Base-by-base conservation (phyloP, 106 monocot genomes). In the Hemerocallis citrina region DNA sequence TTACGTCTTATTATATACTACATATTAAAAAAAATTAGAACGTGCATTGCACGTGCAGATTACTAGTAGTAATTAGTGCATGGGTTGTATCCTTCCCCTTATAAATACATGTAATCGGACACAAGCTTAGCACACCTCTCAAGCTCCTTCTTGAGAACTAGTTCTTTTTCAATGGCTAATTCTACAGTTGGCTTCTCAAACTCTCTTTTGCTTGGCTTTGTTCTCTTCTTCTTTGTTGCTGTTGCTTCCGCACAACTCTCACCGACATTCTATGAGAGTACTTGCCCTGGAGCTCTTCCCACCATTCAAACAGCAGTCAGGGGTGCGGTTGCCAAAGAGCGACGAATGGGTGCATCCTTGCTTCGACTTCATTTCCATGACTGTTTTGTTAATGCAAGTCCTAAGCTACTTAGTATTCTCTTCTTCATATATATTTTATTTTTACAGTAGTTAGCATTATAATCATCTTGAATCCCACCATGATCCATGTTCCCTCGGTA, bases 331-430 rank as follows among this genome's bases (percentile, higher is more conserved):
- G 59, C 46, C 0, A 72, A 63, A 24, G 84, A 85, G 44, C 34
- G 25, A 24, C 75, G 79, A 51, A 67, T 66, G 67, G 66, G 65
- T 1, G 62, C 66, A 3, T 75, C 70, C 2, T 25, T 80, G 28
- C 70, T 80, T 25, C 70, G 74, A 5, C 72, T 74, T 19, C 79
- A 79, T 41, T 79, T 79, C 64, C 79, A 79, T 35, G 73, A 79
- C 45, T 73, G 73, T 63, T 79, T 68, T 28, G 79, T 74, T 13
- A 63, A 79, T 59, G 79, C 64, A 79, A 79, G 68, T 63, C n/a
- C n/a, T n/a, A n/a, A n/a, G 13, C 24, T 8, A 44, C 0, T 7
- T 37, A 23, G 1, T 14, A n/a, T 19, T 13, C 15, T 22, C 34
- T 2, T 7, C 27, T 21, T 7, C 17, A 5, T 7, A 6, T 47